Conservation (phyloP, 139 green algal species). For the Chlorella vulgaris region DNA sequence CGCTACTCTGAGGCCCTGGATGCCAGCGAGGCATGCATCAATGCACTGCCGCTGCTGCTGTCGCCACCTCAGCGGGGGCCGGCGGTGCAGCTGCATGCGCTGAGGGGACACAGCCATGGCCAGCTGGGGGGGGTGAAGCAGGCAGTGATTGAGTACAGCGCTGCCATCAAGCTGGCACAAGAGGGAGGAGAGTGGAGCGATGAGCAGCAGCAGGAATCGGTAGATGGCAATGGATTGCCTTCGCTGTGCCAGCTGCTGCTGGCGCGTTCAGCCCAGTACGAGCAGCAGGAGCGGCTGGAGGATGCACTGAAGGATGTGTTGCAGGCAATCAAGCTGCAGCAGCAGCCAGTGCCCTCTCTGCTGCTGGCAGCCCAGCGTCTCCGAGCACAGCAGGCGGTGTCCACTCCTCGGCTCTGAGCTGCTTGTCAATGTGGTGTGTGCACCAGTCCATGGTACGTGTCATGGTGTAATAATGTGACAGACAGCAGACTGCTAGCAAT, state of each 20-base stretch:
- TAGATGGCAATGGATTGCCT: no score
- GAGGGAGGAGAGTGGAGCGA: background rate
- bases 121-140: constrained; percentile 13
- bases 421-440: no score
- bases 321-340: background rate
- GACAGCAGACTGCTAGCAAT: no score
- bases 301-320: constrained; percentile 6
- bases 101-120: background rate
- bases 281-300: constrained; percentile 26
- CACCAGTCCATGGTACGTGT: no score
- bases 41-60: background rate
- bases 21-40: background rate
- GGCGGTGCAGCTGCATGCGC: background rate
- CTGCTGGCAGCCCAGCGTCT: constrained; percentile 6
- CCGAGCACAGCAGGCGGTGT: background rate
- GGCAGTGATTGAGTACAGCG: background rate
- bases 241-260: constrained; percentile 12
- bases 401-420: no score
- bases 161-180: constrained; percentile 5
- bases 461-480: no score
- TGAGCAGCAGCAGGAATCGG: background rate
- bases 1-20: background rate
- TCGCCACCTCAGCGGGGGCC: background rate
- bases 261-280: background rate
- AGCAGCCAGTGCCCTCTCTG: no score